Percentiles rank a stretch among this genome's conserved stretches.
phyloP scores from a whole-genome alignment of 2,329 filamentous ascomycete genomes.

The Metarhizium brunneum region DNA sequence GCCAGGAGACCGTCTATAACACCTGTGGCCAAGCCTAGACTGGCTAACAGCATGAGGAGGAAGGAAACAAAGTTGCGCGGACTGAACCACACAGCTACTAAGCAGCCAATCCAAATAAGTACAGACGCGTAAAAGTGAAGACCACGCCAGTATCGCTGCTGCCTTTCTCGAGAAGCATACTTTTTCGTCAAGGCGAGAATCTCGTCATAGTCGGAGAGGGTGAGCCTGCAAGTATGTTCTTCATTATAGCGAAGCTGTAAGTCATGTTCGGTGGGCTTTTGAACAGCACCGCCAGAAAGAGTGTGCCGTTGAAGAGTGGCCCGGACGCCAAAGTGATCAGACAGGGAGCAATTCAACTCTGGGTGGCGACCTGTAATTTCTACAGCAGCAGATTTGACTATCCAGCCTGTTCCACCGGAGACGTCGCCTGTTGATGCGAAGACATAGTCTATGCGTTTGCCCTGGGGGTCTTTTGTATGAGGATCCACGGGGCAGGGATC shows the following conservation, averaged over 20 bases:
- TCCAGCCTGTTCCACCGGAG: slow-evolving; percentile 43
- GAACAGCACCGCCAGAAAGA: slow-evolving; percentile 12
- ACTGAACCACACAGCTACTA: slow-evolving; percentile 80
- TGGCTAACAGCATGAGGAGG: slow-evolving; percentile 68
- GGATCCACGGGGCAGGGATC: slow-evolving; percentile 50
- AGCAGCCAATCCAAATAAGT: slow-evolving; percentile 59
- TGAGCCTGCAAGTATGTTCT: slow-evolving; percentile 11
- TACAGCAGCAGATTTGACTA: slow-evolving; percentile 60
- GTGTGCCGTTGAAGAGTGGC: slow-evolving; percentile 55
- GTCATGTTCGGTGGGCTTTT: slow-evolving; percentile 16
- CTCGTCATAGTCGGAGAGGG: slow-evolving; percentile 39
- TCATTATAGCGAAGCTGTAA: slow-evolving; percentile 22
- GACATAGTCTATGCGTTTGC: slow-evolving; percentile 91
- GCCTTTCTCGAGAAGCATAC: slow-evolving; percentile 62
- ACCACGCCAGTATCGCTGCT: slow-evolving; percentile 63
- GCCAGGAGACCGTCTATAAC: slow-evolving; percentile 80
- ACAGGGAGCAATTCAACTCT: slow-evolving; percentile 72
- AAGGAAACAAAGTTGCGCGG: slow-evolving; percentile 70
- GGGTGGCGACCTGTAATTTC: slow-evolving; percentile 78
- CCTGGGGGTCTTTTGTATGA: slow-evolving; percentile 58
- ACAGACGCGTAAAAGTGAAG: slow-evolving; percentile 65
- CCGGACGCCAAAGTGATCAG: slow-evolving; percentile 90
- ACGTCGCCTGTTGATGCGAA: slow-evolving; percentile 57
- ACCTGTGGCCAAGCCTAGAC: slow-evolving; percentile 66
- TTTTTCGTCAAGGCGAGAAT: slow-evolving; percentile 61